Percentiles rank a stretch among this genome's conserved stretches.
Conservation (phyloP, 768 basidiomycete genomes). For the Thelephora aurantiotincta region DNA sequence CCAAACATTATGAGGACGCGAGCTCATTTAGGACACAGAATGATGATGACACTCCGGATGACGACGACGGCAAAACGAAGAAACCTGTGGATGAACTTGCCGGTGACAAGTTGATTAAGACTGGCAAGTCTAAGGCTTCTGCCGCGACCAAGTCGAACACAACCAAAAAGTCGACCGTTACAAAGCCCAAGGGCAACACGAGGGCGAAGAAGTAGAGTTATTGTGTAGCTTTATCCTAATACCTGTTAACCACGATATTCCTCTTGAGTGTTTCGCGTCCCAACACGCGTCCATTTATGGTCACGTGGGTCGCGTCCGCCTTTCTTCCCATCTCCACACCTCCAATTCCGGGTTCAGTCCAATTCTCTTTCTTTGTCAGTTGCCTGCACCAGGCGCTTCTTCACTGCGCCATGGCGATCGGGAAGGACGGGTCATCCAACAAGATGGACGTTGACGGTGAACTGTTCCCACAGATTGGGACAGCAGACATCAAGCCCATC, state of each 20-base stretch:
- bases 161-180: conserved; percentile 2
- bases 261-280: background rate
- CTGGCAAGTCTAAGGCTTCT: conserved; percentile 8
- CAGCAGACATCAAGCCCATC: background rate
- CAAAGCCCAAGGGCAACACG: no score
- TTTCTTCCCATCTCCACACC: background rate
- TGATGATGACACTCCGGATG: conserved; percentile 10
- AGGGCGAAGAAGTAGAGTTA: background rate
- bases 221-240: background rate
- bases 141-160: background rate
- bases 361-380: no score
- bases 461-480: no score
- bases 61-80: conserved; percentile 10
- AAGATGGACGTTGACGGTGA: no score
- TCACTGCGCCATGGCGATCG: no score
- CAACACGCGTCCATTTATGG: background rate
- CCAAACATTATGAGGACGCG: no score
- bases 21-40: conserved; percentile 4
- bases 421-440: no score
- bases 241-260: background rate
- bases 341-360: no score
- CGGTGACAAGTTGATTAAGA: conserved; percentile 19
- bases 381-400: no score
- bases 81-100: conserved; percentile 12
- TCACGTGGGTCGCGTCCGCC: background rate